Evolutionary conservation across 2,329 filamentous ascomycete genomes (phyloP).

Genomic region (Amauroascus verrucosus): DNA sequence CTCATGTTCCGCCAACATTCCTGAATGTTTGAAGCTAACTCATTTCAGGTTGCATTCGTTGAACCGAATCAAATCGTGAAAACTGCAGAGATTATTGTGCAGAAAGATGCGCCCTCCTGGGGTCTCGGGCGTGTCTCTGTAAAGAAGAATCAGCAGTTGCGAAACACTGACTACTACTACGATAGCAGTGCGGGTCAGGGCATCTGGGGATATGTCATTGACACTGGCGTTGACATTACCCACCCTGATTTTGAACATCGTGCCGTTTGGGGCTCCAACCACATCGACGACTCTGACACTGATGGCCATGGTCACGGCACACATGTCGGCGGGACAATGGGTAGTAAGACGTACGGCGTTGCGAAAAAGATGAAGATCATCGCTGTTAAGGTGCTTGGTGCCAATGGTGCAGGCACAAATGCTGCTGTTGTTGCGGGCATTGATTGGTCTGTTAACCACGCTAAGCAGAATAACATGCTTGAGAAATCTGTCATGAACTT

Average conservation of each 20-base stretch:
- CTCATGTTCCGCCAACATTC: neutral
- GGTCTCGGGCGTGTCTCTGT: conserved; percentile 28
- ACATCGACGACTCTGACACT: conserved; percentile 16
- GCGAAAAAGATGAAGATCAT: conserved; percentile 31
- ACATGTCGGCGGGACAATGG: conserved; percentile 31
- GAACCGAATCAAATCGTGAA: conserved; percentile 12
- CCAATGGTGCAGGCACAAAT: conserved; percentile 37
- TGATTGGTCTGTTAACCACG: conserved; percentile 29
- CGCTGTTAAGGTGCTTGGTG: conserved; percentile 44
- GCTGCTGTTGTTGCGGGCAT: conserved; percentile 43
- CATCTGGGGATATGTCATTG: conserved; percentile 30
- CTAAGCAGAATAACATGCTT: conserved; percentile 22
- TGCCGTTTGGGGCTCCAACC: conserved; percentile 29
- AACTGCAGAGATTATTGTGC: conserved; percentile 7
- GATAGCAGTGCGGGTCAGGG: conserved; percentile 28
- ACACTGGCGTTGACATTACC: conserved; percentile 28
- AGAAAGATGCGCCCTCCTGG: conserved; percentile 24
- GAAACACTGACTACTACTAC: conserved; percentile 26
- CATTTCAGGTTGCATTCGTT: conserved; percentile 13
- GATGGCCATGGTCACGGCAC: conserved; percentile 31
- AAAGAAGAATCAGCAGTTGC: conserved; percentile 16
- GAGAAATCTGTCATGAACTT: conserved; percentile 28
- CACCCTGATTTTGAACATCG: conserved; percentile 31
- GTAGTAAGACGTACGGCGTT: conserved; percentile 27
- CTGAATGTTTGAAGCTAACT: neutral